Base-by-base conservation (phyloP, 2,329 filamentous ascomycete species). In the Phaeomoniella chlamydospora region DNA sequence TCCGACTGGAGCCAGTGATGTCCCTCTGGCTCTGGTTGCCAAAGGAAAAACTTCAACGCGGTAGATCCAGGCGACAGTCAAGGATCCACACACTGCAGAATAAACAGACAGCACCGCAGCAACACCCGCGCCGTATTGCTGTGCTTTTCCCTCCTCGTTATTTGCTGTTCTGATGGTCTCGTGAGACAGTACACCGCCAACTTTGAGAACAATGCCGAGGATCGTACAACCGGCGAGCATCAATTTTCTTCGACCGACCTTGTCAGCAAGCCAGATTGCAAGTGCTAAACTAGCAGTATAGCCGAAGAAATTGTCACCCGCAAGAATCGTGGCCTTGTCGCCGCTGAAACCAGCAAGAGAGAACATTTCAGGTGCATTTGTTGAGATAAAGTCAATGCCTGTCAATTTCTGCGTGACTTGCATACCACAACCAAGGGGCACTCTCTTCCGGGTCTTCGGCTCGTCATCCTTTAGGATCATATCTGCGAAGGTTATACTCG, bases 381-480 rank as follows among this genome's bases (percentile, higher is more conserved):
- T 41, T 2, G 45, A 37, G 32, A 49, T 48, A 31, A 44, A 44
- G 33, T 49, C 46, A 19, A 44, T 44, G 4, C 46, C 45, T 14
- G 42, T 45, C 15, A 47, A 37, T 31, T 49, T 49, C 31, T 47
- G 42, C 45, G 48, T 45, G 4, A 41, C 36, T 16, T 49, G 46
- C 9, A 49, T 41, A 5, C 46, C 46, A 14, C 40, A 40, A 4
- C 41, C 46, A 14, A 49, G 40, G 12, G 39, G 18, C 3, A 49
- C 42, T 31, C 46, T 39, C 15, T 45, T 45, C 11, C 46, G 40
- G 13, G 45, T 49, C 35, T 49, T 44, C 11, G 47, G 38, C 13
- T 39, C 41, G 35, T 49, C 46, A 31, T 41, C 42, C 16, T 39
- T 43, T 36, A 45, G 48, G 15, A 50, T 35, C 47, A 50, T 50